Conservation (phyloP, 148 eudicot genomes). For the Hydrangea macrophylla region DNA sequence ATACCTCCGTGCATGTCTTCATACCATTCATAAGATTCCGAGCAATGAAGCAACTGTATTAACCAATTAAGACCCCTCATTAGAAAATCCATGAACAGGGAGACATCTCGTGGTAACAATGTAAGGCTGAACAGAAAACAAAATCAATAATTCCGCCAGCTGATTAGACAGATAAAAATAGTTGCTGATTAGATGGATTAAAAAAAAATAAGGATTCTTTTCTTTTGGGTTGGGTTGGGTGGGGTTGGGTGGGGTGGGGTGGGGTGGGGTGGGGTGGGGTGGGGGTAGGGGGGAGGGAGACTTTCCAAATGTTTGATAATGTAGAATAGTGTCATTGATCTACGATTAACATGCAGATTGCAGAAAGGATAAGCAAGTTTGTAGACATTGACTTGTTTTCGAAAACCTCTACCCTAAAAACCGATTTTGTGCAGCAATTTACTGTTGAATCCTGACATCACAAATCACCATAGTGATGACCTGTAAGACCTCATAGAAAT, state of each 20-base stretch:
- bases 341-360: not conserved
- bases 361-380: not conserved
- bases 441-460: not conserved
- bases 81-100: conserved; percentile 7
- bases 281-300: not conserved
- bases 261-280: no score
- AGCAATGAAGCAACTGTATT: conserved; percentile 86
- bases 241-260: no score
- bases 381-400: conserved; percentile 2
- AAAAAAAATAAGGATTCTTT: no score
- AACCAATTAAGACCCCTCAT: not conserved
- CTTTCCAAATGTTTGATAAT: not conserved
- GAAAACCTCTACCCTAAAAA: not conserved
- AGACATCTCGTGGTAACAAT: not conserved
- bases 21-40: conserved; percentile 84
- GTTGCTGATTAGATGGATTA: no score
- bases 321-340: not conserved
- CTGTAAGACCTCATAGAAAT: not conserved
- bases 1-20: conserved; percentile 84
- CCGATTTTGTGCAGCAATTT: not conserved
- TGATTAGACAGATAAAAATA: conserved; percentile 2
- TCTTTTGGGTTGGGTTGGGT: no score
- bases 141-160: conserved; percentile 2
- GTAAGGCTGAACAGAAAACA: not conserved
- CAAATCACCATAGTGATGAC: not conserved